Evolutionary conservation across 441 rosid species (phyloP), one percentile per base, ranked within the genome.

Genomic region (Biscutella laevigata): DNA sequence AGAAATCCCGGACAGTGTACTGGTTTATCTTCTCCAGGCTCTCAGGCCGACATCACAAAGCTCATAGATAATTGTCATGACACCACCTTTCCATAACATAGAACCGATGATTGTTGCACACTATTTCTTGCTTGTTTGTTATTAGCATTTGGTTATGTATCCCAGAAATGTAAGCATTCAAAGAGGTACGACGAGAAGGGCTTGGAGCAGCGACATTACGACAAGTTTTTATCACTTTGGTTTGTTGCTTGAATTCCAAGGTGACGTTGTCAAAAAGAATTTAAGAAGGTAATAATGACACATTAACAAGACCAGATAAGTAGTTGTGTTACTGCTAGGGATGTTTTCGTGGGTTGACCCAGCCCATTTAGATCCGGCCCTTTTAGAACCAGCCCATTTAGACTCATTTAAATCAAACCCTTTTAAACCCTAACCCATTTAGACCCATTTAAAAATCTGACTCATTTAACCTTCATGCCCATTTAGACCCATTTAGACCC

Each of bases 41-140:
- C 85, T 91, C 73, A 88, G 78, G 79, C 88, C 96, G 53, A 91
- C 83, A 48, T 91, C 96, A 74, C 98, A 91, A 61, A 84, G 95
- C 72, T 88, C 87, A 69, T 83, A 91, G 27, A 91, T 71, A 71
- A 87, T 82, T 48, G 94, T 72, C 82, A 91, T 74, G 50, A 91
- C 95, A 61, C 98, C 98, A 10, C 82, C 88, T 74, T 80, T 85
- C 13, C 87, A 59, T 53, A 91, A 66, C 80, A 85, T 73, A 33
- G 98, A 77, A 41, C 98, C 98, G 33, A 91, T 77, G 48, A 71
- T 66, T 26, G 89, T 78, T 29, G 98, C 90, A 74, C 98, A 85
- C 78, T 53, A 91, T 91, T 34, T 96, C 96, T 64, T 88, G 98
- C 72, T 85, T 83, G 73, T 91, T 91, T 53, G 96, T 91, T 49